Evolutionary conservation across 306 rosid genomes (phyloP), one percentile per base, ranked within the genome.

Genomic region (Castanopsis chinensis): DNA sequence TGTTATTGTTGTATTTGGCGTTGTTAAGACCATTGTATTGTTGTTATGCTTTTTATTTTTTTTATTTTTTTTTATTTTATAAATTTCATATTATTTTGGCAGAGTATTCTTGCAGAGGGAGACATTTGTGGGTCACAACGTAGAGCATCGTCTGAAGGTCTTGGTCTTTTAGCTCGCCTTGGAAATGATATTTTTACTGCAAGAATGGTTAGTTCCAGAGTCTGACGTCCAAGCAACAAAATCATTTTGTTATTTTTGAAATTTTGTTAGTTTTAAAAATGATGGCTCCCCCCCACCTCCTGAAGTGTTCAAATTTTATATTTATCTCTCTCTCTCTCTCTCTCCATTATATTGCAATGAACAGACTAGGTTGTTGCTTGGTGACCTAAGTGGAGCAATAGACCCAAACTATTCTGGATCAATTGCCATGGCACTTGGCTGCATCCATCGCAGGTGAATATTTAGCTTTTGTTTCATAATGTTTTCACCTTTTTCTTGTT

Each of bases 131-230:
- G 90, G 74, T 90, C 98, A 13, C 98, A 91, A 76, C 93, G 97
- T 35, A 84, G 99, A 81, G 98, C 99, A 79, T 83, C 97, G 0
- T 91, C 92, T 27, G 99, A 95, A 89, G 92, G 97, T 68, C 90
- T 95, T 75, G 99, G 99, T 77, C 88, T 90, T 79, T 85, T 95
- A 79, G 97, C 99, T 81, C 98, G 99, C 80, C 87, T 92, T 83
- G 99, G 99, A 83, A 92, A 90, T 71, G 99, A 95, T 80, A 71
- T 91, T 80, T 95, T 91, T 86, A 91, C 98, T 74, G 99, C 99
- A 60, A 91, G 97, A 89, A 90, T 92, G 97, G 99, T 87, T 78
- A 83, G 87, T 82, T 86, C 79, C 72, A 33, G 82, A 68, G 67
- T 82, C 18, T 76, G 57, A 19, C 59, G 19, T 52, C 69, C 52